Evolutionary conservation across 2,329 filamentous ascomycete genomes (phyloP), one percentile per base, ranked within the genome.

Genomic region (Trichoderma atroviride): DNA sequence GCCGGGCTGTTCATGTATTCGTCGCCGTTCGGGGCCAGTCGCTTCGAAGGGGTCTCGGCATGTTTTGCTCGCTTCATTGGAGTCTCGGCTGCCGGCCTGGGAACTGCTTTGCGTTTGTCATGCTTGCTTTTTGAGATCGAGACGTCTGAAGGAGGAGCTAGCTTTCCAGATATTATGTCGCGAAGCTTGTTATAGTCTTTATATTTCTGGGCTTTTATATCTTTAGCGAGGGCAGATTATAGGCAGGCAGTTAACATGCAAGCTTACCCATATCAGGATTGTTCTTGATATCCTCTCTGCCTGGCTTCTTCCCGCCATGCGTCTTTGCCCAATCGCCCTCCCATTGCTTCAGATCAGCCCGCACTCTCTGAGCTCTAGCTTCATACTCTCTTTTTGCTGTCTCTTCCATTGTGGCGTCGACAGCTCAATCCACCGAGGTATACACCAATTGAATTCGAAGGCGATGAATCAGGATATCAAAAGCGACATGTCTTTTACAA

Each of bases 211-310:
- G 89, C 90, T 92, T 73, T 59, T 19, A 22, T 1, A 19, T 10
- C 1, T 0, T 66, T 52, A 67, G 63, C 14, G 1, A 29, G 13
- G 16, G 4, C 11, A 35, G 7, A 24, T 40, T 10, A 43, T 43
- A 19, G 2, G 3, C 10, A 4, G 22, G n/a, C 22, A 40, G 10
- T 55, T n/a, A 9, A 31, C 22, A 16, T 24, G 43, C 35, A 24
- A 56, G 35, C 82, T 40, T 85, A 93, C 91, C 90, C 74, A 94
- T 93, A 0, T 86, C 85, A 7, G 87, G 84, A 74, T 92, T 89
- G 64, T 85, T 84, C 80, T 93, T 94, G 82, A 95, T 94, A 75
- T 93, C 91, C n/a, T 89, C 86, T 69, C 91, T 86, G 61, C 85
- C 83, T 4, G 92, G 90, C 81, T 93, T 94, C 72, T 84, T 86